phyloP scores from a whole-genome alignment of 2,329 filamentous ascomycete genomes.

The Neoarthrinium moseri region DNA sequence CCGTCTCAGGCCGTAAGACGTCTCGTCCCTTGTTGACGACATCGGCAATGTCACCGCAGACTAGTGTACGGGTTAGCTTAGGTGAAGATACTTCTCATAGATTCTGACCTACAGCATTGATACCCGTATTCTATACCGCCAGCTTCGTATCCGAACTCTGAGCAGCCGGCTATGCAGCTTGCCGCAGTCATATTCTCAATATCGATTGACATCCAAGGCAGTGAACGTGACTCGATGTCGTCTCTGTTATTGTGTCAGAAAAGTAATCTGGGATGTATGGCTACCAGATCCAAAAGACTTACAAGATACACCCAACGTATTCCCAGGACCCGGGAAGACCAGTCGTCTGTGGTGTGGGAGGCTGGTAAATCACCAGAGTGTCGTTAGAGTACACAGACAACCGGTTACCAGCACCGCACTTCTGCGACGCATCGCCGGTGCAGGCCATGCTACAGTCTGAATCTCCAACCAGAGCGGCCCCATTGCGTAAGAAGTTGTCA shows the following conservation, averaged over 20 bases:
- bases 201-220: constrained; percentile 37
- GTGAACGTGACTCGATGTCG: constrained; percentile 21
- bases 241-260: constrained; percentile 11
- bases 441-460: constrained; percentile 23
- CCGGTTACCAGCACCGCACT: constrained; percentile 21
- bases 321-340: constrained; percentile 15
- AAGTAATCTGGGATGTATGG: constrained; percentile 4
- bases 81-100: too few relatives aligned
- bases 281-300: neutral
- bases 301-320: constrained; percentile 20
- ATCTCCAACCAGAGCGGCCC: constrained; percentile 15
- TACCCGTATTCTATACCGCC: constrained; percentile 43
- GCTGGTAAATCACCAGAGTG: constrained; percentile 15
- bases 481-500: constrained; percentile 19
- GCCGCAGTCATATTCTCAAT: constrained; percentile 37
- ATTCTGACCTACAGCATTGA: constrained; percentile 33
- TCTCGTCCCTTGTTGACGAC: constrained; percentile 20
- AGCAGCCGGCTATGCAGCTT: constrained; percentile 38
- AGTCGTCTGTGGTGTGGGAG: constrained; percentile 15
- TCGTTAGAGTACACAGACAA: constrained; percentile 21
- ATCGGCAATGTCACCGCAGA: constrained; percentile 35
- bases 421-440: constrained; percentile 18
- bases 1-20: constrained; percentile 29
- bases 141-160: constrained; percentile 38
- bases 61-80: neutral